These are phyloP conservation scores for Dactylonectria estremocensis DNA, from an alignment of 2,329 filamentous ascomycete species.

Conservation along the genomic window DNA sequence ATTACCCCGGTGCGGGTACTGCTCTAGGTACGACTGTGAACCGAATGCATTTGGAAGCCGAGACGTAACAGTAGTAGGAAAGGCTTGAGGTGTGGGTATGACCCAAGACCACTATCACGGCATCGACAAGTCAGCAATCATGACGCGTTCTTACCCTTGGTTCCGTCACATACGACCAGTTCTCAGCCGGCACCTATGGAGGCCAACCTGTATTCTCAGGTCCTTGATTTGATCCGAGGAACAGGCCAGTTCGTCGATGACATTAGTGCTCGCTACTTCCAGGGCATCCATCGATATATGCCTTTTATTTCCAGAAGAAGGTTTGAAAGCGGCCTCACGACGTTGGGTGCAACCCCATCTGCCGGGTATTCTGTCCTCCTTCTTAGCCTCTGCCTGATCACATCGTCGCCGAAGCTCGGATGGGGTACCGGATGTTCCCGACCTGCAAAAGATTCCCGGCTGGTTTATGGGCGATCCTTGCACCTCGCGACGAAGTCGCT, in stretches of 20 bases:
- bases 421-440: neutral
- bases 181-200: neutral
- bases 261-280: conserved; percentile 15
- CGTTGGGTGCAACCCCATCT: neutral
- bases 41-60: neutral
- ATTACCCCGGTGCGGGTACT: conserved; percentile 15
- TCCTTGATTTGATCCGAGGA: neutral
- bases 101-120: neutral
- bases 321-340: conserved; percentile 3
- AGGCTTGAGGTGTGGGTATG: neutral
- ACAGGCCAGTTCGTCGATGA: conserved; percentile 19
- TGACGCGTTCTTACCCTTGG: neutral
- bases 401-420: neutral
- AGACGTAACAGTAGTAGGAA: neutral
- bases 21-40: neutral
- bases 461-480: neutral
- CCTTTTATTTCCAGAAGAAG: conserved; percentile 18
- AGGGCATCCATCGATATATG: conserved; percentile 3
- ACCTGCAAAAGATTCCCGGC: neutral
- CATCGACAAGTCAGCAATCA: neutral
- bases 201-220: neutral
- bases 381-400: neutral
- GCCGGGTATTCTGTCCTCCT: conserved; percentile 15
- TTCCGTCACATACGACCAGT: neutral
- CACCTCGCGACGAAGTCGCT: conserved; percentile 3